Evolutionary conservation across 495 filamentous ascomycete genomes (phyloP), one percentile per base, ranked within the genome.

Genomic region (Neurospora cerealis): DNA sequence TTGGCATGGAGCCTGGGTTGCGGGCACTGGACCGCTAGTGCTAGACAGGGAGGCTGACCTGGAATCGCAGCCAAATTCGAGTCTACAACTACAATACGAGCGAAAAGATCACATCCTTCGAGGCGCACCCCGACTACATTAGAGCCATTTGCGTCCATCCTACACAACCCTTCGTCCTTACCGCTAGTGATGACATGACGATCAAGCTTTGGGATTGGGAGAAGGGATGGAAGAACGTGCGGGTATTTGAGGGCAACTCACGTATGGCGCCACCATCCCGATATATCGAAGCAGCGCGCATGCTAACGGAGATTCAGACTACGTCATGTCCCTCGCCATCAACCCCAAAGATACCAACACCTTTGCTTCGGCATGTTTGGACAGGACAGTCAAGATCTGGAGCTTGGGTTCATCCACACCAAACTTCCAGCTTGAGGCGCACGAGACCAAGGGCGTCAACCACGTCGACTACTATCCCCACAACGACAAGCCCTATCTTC

Each of bases 201-300:
- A 98, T 99, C 78, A 98, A 97, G 85, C 86, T 98, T 72, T 99
- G 96, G 96, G 94, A 99, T 83, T 99, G 96, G 96, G 96, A 98
- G 77, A 95, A 93, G 81, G 89, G 89, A 75, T 99, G 96, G 96
- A 98, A 98, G 82, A 98, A 95, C 77, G 93, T 98, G 21, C 93
- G 97, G 81, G 91, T 97, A 54, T 99, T 97, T 78, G 96, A 99
- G 80, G 96, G 96, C n/a, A 97, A 99, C 79, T 92, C 91, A 94
- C 86, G 80, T 81, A 80, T 9, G 79, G 76, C 11, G 76, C 71
- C 28, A 28, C 11, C 15, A n/a, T 34, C 36, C 11, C 7, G 11
- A 21, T 28, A 3, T 28, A 19, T 36, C 4, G 15, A 17, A 9
- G 39, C 36, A 28, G 17, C 42, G 37, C 21, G 41, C 54, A 44